Evolutionary conservation across 116 monocot genomes (phyloP).

Genomic region (Trichopus zeylanicus): DNA sequence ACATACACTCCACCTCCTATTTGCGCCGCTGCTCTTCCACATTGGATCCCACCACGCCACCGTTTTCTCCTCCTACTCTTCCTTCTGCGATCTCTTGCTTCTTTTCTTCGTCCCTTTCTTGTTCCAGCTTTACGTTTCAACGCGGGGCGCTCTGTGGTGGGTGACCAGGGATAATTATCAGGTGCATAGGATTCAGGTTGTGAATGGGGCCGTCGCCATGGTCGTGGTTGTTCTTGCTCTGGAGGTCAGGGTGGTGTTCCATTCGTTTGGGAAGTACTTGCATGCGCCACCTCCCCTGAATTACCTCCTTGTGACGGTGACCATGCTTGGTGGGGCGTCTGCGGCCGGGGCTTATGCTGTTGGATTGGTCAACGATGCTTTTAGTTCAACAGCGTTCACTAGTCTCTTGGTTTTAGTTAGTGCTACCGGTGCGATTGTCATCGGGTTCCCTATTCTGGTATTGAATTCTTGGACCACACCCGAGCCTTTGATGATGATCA

Average conservation of each 20-base stretch:
- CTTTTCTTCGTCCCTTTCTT: constrained; percentile 88
- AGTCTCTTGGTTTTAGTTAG: constrained; percentile 53
- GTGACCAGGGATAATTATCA: constrained; percentile 56
- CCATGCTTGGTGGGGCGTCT: constrained; percentile 78
- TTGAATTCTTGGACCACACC: constrained; percentile 12
- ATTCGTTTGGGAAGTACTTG: constrained; percentile 79
- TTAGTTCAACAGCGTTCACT: constrained; percentile 64
- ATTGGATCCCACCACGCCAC: constrained; percentile 61
- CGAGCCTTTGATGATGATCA: no score
- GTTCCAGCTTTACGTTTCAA: constrained; percentile 87
- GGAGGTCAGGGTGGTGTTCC: constrained; percentile 91
- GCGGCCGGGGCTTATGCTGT: constrained; percentile 63
- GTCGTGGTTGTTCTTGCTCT: constrained; percentile 68
- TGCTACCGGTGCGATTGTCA: constrained; percentile 76
- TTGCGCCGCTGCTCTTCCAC: constrained; percentile 61
- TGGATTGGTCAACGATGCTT: constrained; percentile 72
- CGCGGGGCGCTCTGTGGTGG: constrained; percentile 93
- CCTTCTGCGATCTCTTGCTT: constrained; percentile 64
- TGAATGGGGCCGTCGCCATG: constrained; percentile 87
- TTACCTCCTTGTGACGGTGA: constrained; percentile 81
- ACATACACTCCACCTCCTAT: constrained; percentile 79
- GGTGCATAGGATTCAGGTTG: constrained; percentile 55
- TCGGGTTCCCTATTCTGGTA: constrained; percentile 86
- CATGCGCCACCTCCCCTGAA: constrained; percentile 85
- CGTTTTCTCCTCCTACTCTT: constrained; percentile 51